Percentiles rank a stretch among this genome's conserved stretches.
These are phyloP conservation scores for Solanum tarapatanum DNA, from an alignment of 257 asterid genomes.

Conservation along the genomic window DNA sequence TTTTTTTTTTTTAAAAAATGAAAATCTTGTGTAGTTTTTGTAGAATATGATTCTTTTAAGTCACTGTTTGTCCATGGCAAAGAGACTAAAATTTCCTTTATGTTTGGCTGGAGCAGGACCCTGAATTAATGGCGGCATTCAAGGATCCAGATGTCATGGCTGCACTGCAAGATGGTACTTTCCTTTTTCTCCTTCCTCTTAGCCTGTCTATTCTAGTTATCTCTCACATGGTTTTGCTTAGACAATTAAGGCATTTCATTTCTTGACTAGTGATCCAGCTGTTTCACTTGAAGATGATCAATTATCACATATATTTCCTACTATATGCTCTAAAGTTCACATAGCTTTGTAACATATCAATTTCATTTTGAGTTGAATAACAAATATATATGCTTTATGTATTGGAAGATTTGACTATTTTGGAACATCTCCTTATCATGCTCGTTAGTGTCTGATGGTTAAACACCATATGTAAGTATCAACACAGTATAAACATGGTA, in stretches of 20 bases:
- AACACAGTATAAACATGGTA: not conserved
- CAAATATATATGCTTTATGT: not conserved
- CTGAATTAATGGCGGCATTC: constrained; percentile 97
- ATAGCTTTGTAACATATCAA: not conserved
- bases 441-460: not conserved
- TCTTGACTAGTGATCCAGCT: not conserved
- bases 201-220: not conserved
- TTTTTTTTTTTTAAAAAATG: too few relatives aligned
- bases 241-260: not conserved
- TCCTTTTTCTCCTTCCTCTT: not conserved
- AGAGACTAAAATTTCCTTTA: not conserved
- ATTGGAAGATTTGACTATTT: not conserved
- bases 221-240: not conserved
- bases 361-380: not conserved
- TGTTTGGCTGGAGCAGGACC: constrained; percentile 53
- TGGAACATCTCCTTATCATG: not conserved
- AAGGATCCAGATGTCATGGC: constrained; percentile 96
- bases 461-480: not conserved
- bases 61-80: not conserved
- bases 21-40: not conserved
- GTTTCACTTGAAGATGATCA: not conserved
- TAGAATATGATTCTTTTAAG: not conserved
- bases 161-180: constrained; percentile 94
- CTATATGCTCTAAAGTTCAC: not conserved
- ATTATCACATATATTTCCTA: not conserved